Percentiles rank a stretch among this genome's conserved stretches.
Evolutionary conservation across 2,329 filamentous ascomycete species (phyloP).

Genomic region (Penicillium sp.): DNA sequence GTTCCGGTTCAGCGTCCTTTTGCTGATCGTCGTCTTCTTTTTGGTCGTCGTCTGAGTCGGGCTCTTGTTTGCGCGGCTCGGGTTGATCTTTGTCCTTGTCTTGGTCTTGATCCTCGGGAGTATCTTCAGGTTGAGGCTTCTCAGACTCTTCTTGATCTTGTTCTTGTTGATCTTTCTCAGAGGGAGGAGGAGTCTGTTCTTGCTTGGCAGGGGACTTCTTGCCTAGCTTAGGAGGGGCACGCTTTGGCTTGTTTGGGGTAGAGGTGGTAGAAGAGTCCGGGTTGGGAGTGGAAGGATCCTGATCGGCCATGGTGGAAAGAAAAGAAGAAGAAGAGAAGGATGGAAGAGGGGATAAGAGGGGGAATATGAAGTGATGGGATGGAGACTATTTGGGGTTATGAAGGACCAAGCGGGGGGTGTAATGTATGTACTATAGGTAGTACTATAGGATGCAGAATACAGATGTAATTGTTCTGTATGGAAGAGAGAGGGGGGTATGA

Average conservation of each 20-base stretch:
- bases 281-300: conserved; percentile 32
- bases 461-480: conserved; percentile 22
- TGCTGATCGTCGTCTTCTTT: conserved; percentile 51
- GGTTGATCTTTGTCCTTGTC: conserved; percentile 22
- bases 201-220: conserved; percentile 38
- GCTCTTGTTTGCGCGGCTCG: conserved; percentile 23
- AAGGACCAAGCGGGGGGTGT: conserved; percentile 29
- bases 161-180: conserved; percentile 30
- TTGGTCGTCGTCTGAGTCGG: conserved; percentile 49
- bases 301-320: conserved; percentile 41
- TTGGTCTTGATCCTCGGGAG: conserved; percentile 1
- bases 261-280: conserved; percentile 24
- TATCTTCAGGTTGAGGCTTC: conserved; percentile 1
- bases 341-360: conserved; percentile 13
- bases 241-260: conserved; percentile 36
- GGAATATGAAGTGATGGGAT: conserved; percentile 34
- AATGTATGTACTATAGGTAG: background rate
- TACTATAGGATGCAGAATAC: too few relatives aligned
- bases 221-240: conserved; percentile 39
- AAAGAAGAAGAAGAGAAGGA: conserved; percentile 27
- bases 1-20: conserved; percentile 44
- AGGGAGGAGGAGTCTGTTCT: conserved; percentile 35
- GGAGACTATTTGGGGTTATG: conserved; percentile 23
- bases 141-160: conserved; percentile 18
- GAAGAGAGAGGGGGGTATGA: conserved; percentile 18